Base-by-base conservation (phyloP, 2,329 filamentous ascomycete genomes). In the Arthrocladium fulminans region DNA sequence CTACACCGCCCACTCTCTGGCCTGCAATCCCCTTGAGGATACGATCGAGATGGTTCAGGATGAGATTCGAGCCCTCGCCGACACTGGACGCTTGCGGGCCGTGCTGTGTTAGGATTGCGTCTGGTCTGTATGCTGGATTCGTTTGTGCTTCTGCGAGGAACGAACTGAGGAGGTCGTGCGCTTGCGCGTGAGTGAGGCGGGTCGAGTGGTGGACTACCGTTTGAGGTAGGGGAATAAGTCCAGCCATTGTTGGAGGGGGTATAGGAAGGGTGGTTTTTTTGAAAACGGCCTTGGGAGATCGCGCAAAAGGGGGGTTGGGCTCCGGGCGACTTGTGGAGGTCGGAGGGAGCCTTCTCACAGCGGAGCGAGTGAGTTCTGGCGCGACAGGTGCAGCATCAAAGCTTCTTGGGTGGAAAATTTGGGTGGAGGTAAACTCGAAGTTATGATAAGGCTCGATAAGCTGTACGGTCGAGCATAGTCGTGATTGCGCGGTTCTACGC, bases 121-220 rank as follows among this genome's bases (percentile, higher is more conserved):
- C 63, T 8, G 79, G 81, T 22, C 83, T 81, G 47, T 63, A 60
- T 9, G 60, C 54, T 15, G 57, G 51, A 49, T 57, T 50, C 19
- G 49, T 52, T 24, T 56, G 52, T 27, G 57, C 50, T n/a, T 35
- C 51, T 8, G 49, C 41, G 19, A 60, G 52, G 50, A 59, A 60
- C 4, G 17, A 9, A 29, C 45, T 43, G 15, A 60, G 56, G 29
- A 57, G 50, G n/a, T 49, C 42, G 41, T 57, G 54, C 3, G 57
- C 57, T 44, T 57, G 29, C 17, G 24, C 27, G 53, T 57, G 56
- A 1, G 56, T 56, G 24, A 59, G 51, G 13, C 54, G 57, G 7
- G 49, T 54, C 2, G 50, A 50, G 37, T 24, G 51, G 51, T 57
- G 57, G 51, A 47, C 45, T 51, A 52, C 38, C 25, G 29, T 45